Conservation (phyloP, 352 stramenopile species). For the Peronospora belbahrii region DNA sequence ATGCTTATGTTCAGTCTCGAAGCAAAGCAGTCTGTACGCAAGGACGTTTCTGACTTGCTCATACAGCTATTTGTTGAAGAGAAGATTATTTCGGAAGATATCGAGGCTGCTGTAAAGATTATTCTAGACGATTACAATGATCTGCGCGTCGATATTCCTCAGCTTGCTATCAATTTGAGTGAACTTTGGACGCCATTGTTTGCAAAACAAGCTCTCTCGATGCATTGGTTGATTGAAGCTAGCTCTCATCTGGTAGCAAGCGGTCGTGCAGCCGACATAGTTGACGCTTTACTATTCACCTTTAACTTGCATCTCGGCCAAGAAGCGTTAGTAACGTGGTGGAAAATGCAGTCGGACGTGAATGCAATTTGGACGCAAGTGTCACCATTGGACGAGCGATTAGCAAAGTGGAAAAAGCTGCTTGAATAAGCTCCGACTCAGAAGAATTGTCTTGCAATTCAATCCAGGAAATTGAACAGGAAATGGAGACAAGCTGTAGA, state of each 20-base stretch:
- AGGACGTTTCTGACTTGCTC: conserved; percentile 38
- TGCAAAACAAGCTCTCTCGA: conserved; percentile 31
- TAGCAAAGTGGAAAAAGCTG: conserved; percentile 26
- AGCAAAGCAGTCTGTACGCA: conserved; percentile 38
- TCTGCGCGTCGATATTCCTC: conserved; percentile 66
- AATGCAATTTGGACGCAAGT: conserved; percentile 30
- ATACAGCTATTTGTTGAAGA: conserved; percentile 32
- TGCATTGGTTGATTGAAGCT: conserved; percentile 46
- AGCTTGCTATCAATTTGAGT: conserved; percentile 43
- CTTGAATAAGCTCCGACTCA: conserved; percentile 14
- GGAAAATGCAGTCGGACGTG: conserved; percentile 31
- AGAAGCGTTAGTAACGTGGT: conserved; percentile 46
- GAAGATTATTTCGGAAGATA: conserved; percentile 39
- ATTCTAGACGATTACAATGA: conserved; percentile 68
- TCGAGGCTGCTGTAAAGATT: conserved; percentile 46
- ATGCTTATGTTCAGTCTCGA: conserved; percentile 41
- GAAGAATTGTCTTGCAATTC: too few species aligned
- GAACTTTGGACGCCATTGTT: conserved; percentile 62
- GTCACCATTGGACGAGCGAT: conserved; percentile 20
- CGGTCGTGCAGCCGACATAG: conserved; percentile 41
- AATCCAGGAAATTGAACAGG: too few species aligned
- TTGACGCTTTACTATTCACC: conserved; percentile 33
- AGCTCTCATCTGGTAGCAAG: conserved; percentile 32
- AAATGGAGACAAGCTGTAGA: too few species aligned
- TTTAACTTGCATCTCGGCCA: conserved; percentile 25